Percentiles rank a stretch among this genome's conserved stretches.
phyloP scores from a whole-genome alignment of 441 rosid species.

The Erysimum pusillum region DNA sequence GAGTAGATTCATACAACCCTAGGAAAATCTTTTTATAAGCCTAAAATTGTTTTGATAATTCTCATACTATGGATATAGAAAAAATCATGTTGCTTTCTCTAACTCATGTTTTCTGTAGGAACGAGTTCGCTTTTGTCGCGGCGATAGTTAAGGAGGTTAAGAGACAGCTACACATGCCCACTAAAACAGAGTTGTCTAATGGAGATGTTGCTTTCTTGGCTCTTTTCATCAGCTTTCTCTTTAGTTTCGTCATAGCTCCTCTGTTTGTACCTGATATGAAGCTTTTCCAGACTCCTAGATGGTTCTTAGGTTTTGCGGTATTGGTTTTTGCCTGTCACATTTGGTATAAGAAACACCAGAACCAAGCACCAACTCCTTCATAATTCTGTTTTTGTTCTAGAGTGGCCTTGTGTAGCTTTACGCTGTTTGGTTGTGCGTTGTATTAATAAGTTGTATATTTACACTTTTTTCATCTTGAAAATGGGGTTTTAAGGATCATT shows the following conservation, averaged over 20 bases:
- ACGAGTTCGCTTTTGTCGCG: neutral
- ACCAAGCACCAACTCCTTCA: neutral
- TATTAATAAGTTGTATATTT: too few species aligned
- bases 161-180: neutral
- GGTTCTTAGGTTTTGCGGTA: slow-evolving; percentile 8
- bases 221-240: neutral
- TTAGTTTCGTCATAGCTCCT: slow-evolving; percentile 15
- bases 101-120: neutral
- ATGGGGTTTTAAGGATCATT: neutral
- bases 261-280: neutral
- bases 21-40: too few species aligned
- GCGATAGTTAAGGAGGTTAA: neutral
- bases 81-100: neutral
- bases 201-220: neutral
- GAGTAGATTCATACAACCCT: too few species aligned
- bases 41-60: too few species aligned
- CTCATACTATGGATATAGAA: too few species aligned
- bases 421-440: too few species aligned
- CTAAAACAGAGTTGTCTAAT: neutral
- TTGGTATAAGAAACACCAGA: neutral
- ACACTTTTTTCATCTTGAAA: too few species aligned
- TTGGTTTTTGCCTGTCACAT: neutral
- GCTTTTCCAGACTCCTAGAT: neutral
- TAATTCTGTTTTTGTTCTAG: too few species aligned
- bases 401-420: too few species aligned